These are phyloP conservation scores for Leishmania guyanensis DNA, from an alignment of 208 protist species.

Conservation along the genomic window DNA sequence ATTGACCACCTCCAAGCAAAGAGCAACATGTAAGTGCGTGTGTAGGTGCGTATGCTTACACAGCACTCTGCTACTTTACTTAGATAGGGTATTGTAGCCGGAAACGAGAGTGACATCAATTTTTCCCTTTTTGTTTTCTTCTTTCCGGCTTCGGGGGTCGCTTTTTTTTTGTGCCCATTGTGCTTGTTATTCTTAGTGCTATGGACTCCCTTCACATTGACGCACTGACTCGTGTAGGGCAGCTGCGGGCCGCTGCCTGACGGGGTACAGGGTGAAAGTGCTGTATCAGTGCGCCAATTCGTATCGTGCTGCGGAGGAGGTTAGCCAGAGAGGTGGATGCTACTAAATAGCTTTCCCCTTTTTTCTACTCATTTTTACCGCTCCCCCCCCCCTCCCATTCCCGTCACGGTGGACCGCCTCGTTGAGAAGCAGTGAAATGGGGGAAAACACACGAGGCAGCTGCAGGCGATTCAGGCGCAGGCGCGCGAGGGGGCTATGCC, in stretches of 20 bases:
- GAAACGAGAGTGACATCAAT: background rate
- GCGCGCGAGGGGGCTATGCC: background rate
- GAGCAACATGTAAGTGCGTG: conserved; percentile 43
- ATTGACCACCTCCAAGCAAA: conserved; percentile 45
- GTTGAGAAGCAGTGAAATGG: background rate
- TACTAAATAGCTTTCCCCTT: background rate
- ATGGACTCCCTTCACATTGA: background rate
- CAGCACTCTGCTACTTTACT: background rate
- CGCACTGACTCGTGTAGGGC: background rate
- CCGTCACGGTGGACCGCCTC: background rate
- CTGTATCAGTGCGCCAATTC: background rate
- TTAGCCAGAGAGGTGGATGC: background rate
- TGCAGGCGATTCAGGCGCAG: background rate
- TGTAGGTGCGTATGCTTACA: background rate
- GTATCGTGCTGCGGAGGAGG: background rate
- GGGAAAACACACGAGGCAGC: background rate
- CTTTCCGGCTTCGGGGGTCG: background rate
- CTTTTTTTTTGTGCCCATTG: background rate
- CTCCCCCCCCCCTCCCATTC: background rate
- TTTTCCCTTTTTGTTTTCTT: background rate
- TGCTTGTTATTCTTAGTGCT: background rate
- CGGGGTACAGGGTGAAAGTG: background rate
- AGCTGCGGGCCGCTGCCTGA: background rate
- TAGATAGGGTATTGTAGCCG: background rate
- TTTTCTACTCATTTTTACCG: background rate